Base-by-base conservation (phyloP, 2,329 filamentous ascomycete genomes). In the Aureobasidium sp. region DNA sequence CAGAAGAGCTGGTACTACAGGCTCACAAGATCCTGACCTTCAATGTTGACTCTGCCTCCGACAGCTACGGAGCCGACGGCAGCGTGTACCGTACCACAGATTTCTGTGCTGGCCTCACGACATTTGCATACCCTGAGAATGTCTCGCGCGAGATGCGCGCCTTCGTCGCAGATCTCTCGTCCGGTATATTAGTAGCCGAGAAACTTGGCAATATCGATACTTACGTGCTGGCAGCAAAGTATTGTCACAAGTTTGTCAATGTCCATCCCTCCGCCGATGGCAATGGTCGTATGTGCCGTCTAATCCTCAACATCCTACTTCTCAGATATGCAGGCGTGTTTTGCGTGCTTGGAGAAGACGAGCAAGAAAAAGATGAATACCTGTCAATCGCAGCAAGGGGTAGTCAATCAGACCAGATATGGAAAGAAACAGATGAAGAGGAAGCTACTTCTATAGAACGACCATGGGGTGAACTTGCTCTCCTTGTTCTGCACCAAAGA, bases 201-300 rank as follows among this genome's bases (percentile, higher is more conserved):
- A 8, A 57, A 24, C 17, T 24, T 10, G 26, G 37, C 2, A 15
- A n/a, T 3, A 37, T 57, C 10, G 53, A 57, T n/a, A 26, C 53
- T 24, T 57, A 29, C 17, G 12, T 44, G 3, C 12, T 57, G 27
- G 53, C 53, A n/a, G 53, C 53, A 10, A 57, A 44, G 12, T 41
- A 34, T 13, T 46, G 37, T 24, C 37, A 46, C 43, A 27, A 60
- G n/a, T 60, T 51, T 15, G 44, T 60, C 43, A 60, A 60, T n/a
- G 51, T 60, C 7, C 56, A 60, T 34, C 56, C 56, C 2, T 60
- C 51, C 17, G n/a, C 3, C 0, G 44, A 50, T 27, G 56, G 56
- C 17, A 60, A 60, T n/a, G 56, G 56, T 2, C 44, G 56, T 10
- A 60, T 26, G 2, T 60, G 44, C 9, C 29, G 56, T 10, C 24